phyloP scores from a whole-genome alignment of 257 asterid genomes.

The Striga asiatica region DNA sequence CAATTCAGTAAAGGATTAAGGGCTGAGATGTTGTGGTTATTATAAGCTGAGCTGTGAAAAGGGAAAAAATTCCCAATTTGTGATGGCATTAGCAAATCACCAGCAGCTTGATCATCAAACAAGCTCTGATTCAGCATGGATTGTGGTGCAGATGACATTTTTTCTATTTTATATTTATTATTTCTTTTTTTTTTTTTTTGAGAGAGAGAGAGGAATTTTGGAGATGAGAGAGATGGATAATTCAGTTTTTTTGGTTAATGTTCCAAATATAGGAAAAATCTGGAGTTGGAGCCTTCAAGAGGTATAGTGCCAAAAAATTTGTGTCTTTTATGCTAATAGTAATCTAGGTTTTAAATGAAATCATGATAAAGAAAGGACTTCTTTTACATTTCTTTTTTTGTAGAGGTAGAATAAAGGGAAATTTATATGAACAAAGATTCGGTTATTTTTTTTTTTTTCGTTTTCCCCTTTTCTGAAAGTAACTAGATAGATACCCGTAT shows the following conservation, averaged over 20 bases:
- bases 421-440: too few relatives aligned
- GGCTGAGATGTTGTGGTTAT: constrained; percentile 7
- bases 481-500: too few relatives aligned
- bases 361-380: too few relatives aligned
- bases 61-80: constrained; percentile 42
- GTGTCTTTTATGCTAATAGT: too few relatives aligned
- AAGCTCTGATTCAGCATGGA: constrained; percentile 46
- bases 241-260: too few relatives aligned
- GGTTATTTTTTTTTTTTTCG: too few relatives aligned
- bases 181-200: not conserved
- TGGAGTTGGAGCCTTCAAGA: too few relatives aligned
- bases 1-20: constrained; percentile 25
- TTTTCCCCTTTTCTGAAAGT: too few relatives aligned
- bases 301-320: too few relatives aligned
- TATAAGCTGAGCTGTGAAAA: constrained; percentile 28
- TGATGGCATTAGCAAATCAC: constrained; percentile 39
- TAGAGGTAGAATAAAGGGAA: too few relatives aligned
- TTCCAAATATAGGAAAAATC: not conserved
- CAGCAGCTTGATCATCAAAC: constrained; percentile 70
- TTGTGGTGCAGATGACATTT: constrained; percentile 27
- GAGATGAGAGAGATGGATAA: not conserved
- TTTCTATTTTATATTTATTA: not conserved
- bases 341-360: too few relatives aligned
- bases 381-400: too few relatives aligned
- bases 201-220: not conserved